Evolutionary conservation across 805 yeast genomes (phyloP), one percentile per base, ranked within the genome.

Genomic region (Debaryomyces maramus): DNA sequence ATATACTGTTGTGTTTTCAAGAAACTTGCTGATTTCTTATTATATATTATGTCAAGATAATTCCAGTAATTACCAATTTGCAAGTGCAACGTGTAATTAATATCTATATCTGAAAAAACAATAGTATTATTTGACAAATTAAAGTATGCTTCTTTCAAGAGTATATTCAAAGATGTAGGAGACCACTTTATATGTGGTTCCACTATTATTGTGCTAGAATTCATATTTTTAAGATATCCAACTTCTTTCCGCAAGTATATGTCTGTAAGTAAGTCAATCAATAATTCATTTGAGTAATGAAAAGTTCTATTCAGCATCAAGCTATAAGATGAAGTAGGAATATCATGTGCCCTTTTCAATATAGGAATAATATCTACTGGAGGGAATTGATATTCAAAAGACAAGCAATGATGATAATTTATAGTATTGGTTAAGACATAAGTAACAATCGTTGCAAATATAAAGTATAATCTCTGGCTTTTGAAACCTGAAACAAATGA

Each of bases 221-320:
- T 41, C 5, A 40, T 36, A 13, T 44, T 34, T 1, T 41, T 27
- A 8, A 53, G 17, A 39, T 58, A 59, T 4, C 30, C 24, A 2
- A 44, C 39, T 47, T 57, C 56, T 34, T 48, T 43, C 33, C 58
- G 45, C 24, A 52, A 19, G 38, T 59, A 60, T 17, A 48, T 38
- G 26, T 50, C 53, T 24, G 38, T 37, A 13, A 52, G 14, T 16
- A 50, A 10, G 7, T 34, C 39, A n/a, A 31, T 20, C 19, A 48
- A 30, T 3, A 38, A 8, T 2, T 32, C 39, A 36, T 47, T 28
- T 15, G 13, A 16, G 22, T 24, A 38, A 15, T 30, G 11, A 15
- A 38, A 32, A 8, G 24, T 41, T 4, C 19, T 18, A 9, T 31
- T 23, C 8, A 17, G 15, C 9, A 32, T 22, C 3, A 16, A 19